A percentile compares a stretch with the other conserved stretches of the same genome.
phyloP scores from a whole-genome alignment of 176 grass and related monocot genomes.

The Dactylis glomerata region DNA sequence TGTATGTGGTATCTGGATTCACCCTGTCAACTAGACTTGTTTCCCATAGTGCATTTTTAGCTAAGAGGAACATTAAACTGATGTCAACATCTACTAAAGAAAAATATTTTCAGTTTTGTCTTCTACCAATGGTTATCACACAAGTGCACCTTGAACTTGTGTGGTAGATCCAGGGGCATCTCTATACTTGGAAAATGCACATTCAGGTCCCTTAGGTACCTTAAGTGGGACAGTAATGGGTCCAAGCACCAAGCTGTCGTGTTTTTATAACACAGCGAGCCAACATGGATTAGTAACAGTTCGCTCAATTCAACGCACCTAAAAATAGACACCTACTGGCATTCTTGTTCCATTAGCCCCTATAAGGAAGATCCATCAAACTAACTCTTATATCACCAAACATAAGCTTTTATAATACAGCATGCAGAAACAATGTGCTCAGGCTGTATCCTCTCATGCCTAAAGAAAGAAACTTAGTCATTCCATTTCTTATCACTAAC shows the following conservation, averaged over 20 bases:
- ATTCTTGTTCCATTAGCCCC: neutral
- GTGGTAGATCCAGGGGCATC: neutral
- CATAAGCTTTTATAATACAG: neutral
- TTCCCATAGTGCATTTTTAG: neutral
- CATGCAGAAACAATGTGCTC: neutral
- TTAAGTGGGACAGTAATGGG: neutral
- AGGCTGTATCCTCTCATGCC: neutral
- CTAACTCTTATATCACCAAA: neutral
- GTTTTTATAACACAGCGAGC: neutral
- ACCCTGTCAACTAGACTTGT: neutral
- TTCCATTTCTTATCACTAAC: neutral
- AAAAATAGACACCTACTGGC: neutral
- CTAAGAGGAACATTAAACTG: neutral
- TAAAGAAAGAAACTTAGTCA: neutral
- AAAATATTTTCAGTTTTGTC: neutral
- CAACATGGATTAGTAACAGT: neutral
- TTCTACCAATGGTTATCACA: neutral
- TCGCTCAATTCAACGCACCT: neutral
- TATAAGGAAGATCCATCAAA: neutral
- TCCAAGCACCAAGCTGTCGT: neutral
- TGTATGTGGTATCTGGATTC: neutral
- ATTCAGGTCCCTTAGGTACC: neutral
- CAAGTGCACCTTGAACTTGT: neutral
- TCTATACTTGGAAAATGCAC: neutral
- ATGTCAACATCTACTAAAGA: neutral